Conservation (phyloP, 345 rosid species). For the Reutealis trisperma region DNA sequence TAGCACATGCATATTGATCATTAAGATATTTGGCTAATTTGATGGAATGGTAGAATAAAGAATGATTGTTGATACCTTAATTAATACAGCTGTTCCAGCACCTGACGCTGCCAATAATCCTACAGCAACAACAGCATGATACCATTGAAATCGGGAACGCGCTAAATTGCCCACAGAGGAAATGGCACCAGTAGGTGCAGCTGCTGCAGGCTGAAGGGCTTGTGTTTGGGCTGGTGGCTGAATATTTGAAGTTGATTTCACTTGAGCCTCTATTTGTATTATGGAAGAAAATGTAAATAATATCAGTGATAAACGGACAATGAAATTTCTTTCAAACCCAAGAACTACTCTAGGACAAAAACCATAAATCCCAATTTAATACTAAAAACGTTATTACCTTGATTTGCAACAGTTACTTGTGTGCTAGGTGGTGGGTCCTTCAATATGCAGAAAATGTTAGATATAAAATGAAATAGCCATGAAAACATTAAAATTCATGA, state of each 20-base stretch:
- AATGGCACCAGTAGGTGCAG: conserved; percentile 51
- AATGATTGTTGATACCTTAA: conserved; percentile 59
- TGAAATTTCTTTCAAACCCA: conserved; percentile 10
- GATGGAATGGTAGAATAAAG: neutral
- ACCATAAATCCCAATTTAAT: conserved; percentile 10
- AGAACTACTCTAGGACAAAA: conserved; percentile 2
- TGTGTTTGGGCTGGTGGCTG: conserved; percentile 58
- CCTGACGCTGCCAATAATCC: conserved; percentile 84
- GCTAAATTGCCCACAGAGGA: conserved; percentile 40
- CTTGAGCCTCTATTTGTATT: conserved; percentile 49
- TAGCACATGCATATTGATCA: conserved; percentile 1
- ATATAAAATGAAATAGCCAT: neutral
- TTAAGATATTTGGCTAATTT: conserved; percentile 6
- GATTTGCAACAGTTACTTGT: conserved; percentile 50
- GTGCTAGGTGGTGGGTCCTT: conserved; percentile 86
- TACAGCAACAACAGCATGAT: conserved; percentile 74
- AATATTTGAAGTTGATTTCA: conserved; percentile 47
- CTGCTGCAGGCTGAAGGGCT: conserved; percentile 52
- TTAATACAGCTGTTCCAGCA: conserved; percentile 75
- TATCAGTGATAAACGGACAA: conserved; percentile 21
- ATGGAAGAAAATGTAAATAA: conserved; percentile 19
- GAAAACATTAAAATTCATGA: conserved; percentile 3
- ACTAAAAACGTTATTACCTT: conserved; percentile 43
- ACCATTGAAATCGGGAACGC: conserved; percentile 62
- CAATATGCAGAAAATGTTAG: conserved; percentile 24